Base-by-base conservation (phyloP, 1,284 basidiomycete species). In the Limonomyces culmigenus region DNA sequence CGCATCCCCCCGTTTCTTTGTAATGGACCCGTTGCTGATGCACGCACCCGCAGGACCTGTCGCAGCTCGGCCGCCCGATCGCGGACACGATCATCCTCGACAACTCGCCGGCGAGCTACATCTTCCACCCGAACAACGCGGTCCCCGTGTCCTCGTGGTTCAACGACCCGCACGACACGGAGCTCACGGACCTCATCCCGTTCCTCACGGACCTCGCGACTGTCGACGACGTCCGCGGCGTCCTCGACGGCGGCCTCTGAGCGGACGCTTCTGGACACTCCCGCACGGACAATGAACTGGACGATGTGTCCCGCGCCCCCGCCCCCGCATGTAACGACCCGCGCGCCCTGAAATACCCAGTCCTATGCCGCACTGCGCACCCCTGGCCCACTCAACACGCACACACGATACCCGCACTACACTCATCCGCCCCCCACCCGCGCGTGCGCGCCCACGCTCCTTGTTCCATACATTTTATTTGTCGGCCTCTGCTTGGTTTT, bases 131-230 rank as follows among this genome's bases (percentile, higher is more conserved):
- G 13, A 95, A 95, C 60, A 98, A 97, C 51, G 95, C 95, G 30
- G 93, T 97, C 4, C 93, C 93, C 6, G 91, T 99, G 38, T 96
- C 92, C 34, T 93, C 88, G 40, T 98, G 93, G 95, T 98, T 98
- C 66, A 97, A 96, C 56, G 86, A 91, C 57, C 89, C 89, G 8
- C 91, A 95, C 50, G 93, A 97, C 56, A 95, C 92, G 19, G 93
- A 97, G 56, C 63, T 97, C 44, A 93, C 88, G 21, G 93, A 97
- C 56, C 63, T 98, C 32, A 83, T 85, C 45, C 89, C 83, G 25
- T 98, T 98, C 72, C 68, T 98, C 44, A 62, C 81, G 14, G 93
- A 98, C 55, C 68, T 98, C 27, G 71, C 65, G 18, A 62, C 68
- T 20, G 88, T 92, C 21, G 80, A 83, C 42, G 93, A 98, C 52